These are phyloP conservation scores for Acacia acuminata DNA, from an alignment of 306 rosid species.

Conservation along the genomic window DNA sequence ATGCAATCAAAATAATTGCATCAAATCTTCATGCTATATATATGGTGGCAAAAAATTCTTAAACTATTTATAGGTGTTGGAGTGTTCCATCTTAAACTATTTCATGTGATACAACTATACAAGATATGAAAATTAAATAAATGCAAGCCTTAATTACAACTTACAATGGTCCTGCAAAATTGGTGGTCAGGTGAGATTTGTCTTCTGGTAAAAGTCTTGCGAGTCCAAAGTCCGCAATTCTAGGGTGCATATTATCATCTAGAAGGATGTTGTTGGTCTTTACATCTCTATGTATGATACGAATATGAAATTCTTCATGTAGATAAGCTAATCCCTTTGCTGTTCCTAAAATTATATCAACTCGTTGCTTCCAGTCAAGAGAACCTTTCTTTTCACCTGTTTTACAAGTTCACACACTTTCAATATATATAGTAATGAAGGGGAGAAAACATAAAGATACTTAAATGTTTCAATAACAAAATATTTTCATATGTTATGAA, in stretches of 20 bases:
- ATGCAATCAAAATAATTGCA: neutral
- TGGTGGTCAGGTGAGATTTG: neutral
- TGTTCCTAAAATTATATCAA: neutral
- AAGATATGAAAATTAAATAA: neutral
- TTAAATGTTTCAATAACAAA: neutral
- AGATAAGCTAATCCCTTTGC: neutral
- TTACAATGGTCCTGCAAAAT: neutral
- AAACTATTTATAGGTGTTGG: neutral
- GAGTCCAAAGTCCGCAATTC: neutral
- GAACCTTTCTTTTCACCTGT: neutral
- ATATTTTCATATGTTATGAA: neutral
- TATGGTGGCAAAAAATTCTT: neutral
- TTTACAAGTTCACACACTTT: neutral
- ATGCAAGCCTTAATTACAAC: neutral
- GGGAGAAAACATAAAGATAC: neutral
- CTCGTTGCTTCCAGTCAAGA: neutral
- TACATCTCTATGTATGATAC: neutral
- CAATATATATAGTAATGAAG: neutral
- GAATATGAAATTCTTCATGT: neutral
- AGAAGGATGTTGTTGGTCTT: neutral
- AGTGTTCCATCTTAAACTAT: neutral
- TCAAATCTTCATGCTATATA: neutral
- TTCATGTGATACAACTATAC: neutral
- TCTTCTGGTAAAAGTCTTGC: neutral
- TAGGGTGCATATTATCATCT: neutral